phyloP scores from a whole-genome alignment of 2,329 filamentous ascomycete species.

The Xylariaceae sp. region DNA sequence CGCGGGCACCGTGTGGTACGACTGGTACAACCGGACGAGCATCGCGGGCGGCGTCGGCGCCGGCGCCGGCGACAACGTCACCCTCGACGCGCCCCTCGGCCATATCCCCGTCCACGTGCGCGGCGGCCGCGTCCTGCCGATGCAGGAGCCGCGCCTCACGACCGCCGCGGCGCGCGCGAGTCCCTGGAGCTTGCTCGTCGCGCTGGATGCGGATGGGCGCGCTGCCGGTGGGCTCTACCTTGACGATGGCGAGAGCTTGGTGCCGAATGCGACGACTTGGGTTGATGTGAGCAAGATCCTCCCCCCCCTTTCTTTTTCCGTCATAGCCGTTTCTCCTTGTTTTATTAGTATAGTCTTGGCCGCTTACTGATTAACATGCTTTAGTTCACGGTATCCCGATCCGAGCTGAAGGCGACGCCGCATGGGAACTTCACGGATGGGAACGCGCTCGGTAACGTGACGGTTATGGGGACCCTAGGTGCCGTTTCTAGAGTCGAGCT shows the following conservation, averaged over 20 bases:
- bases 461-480: conserved; percentile 58
- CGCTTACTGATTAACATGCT: too few relatives aligned
- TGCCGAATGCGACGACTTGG: conserved; percentile 56
- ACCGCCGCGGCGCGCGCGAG: conserved; percentile 64
- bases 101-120: conserved; percentile 74
- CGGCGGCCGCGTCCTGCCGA: conserved; percentile 68
- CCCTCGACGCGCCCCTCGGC: conserved; percentile 53
- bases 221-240: conserved; percentile 69
- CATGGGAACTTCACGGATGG: conserved; percentile 57
- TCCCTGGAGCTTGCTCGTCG: conserved; percentile 68
- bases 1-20: conserved; percentile 69
- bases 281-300: conserved; percentile 49
- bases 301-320: not conserved
- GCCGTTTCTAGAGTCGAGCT: conserved; percentile 51
- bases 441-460: conserved; percentile 64
- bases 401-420: conserved; percentile 50
- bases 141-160: conserved; percentile 69
- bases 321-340: not conserved
- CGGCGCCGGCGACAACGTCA: conserved; percentile 42
- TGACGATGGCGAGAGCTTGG: conserved; percentile 73
- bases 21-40: conserved; percentile 72
- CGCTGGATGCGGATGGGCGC: conserved; percentile 55
- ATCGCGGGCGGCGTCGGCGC: conserved; percentile 44
- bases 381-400: conserved; percentile 47
- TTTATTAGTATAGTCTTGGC: not conserved